Conservation (phyloP, 2,329 filamentous ascomycete species). For the Myriosclerotinia scirpicola region DNA sequence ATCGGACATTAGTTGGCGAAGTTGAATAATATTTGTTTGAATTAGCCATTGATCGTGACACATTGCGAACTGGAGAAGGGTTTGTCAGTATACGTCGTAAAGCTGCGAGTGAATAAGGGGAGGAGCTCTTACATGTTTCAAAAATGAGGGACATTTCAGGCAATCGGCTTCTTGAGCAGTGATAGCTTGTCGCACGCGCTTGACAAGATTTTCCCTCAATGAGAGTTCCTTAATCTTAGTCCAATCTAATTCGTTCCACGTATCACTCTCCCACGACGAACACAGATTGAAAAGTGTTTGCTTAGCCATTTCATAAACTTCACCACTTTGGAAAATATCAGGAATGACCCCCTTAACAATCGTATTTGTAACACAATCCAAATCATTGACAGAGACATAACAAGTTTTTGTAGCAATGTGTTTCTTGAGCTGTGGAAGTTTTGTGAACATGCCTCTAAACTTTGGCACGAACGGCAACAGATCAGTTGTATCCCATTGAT, state of each 20-base stretch:
- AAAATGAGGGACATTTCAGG: constrained; percentile 70
- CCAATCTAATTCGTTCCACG: constrained; percentile 86
- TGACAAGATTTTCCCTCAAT: constrained; percentile 75
- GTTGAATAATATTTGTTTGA: constrained; percentile 84
- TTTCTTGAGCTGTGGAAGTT: constrained; percentile 63
- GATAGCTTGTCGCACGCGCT: constrained; percentile 62
- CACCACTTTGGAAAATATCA: constrained; percentile 56
- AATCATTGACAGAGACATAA: constrained; percentile 70
- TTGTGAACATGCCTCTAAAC: constrained; percentile 67
- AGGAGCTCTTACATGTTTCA: constrained; percentile 73
- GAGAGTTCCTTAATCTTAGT: constrained; percentile 77
- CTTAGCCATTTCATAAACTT: constrained; percentile 55
- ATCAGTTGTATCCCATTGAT: constrained; percentile 76
- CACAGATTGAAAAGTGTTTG: constrained; percentile 69
- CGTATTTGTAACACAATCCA: constrained; percentile 82
- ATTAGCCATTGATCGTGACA: constrained; percentile 96
- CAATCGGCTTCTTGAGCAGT: constrained; percentile 65
- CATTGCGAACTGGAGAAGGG: constrained; percentile 72
- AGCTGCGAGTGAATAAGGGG: neutral
- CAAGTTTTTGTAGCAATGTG: constrained; percentile 67
- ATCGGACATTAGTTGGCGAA: constrained; percentile 88
- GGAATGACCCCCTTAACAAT: constrained; percentile 59
- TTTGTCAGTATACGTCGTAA: neutral
- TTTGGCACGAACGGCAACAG: constrained; percentile 76
- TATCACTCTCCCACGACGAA: constrained; percentile 68